Evolutionary conservation across 768 basidiomycete genomes (phyloP).

Genomic region (Hypsizygus marmoreus): DNA sequence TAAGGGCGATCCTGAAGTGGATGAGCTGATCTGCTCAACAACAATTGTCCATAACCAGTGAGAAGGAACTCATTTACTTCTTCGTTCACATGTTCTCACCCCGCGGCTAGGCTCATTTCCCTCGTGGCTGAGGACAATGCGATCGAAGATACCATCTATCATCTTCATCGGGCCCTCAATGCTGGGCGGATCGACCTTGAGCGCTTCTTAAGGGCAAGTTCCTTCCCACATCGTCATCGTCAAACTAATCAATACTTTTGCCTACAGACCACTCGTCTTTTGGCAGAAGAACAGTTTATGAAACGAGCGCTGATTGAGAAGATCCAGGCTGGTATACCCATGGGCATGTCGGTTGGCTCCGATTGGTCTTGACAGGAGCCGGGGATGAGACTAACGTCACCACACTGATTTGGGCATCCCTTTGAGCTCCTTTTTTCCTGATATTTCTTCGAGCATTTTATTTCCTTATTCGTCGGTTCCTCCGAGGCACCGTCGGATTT

Average conservation of each 20-base stretch:
- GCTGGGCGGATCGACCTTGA: conserved; percentile 91
- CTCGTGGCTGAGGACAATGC: conserved; percentile 99
- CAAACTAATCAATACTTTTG: conserved; percentile 15
- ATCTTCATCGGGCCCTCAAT: conserved; percentile 92
- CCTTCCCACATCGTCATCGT: conserved; percentile 9
- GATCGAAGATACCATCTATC: conserved; percentile 97
- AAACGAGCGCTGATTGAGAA: conserved; percentile 94
- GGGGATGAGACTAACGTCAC: conserved; percentile 4
- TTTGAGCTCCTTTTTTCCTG: conserved; percentile 17
- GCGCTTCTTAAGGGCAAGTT: conserved; percentile 83
- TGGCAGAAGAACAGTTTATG: conserved; percentile 97
- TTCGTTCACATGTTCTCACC: conserved; percentile 12
- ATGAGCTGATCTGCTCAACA: conserved; percentile 94
- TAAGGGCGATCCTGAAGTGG: conserved; percentile 90
- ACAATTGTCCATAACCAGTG: conserved; percentile 98
- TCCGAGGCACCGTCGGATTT: conserved; percentile 9
- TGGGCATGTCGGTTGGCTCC: conserved; percentile 43
- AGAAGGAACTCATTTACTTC: conserved; percentile 27
- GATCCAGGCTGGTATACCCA: conserved; percentile 66
- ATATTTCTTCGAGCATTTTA: conserved; percentile 36
- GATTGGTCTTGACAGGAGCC: conserved; percentile 37
- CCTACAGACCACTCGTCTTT: conserved; percentile 72
- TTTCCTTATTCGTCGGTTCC: conserved; percentile 37
- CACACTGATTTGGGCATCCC: conserved; percentile 1
- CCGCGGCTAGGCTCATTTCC: conserved; percentile 73